Evolutionary conservation across 202 grass and related monocot species (phyloP), one percentile per base, ranked within the genome.

Genomic region (Saccharum hybrid): DNA sequence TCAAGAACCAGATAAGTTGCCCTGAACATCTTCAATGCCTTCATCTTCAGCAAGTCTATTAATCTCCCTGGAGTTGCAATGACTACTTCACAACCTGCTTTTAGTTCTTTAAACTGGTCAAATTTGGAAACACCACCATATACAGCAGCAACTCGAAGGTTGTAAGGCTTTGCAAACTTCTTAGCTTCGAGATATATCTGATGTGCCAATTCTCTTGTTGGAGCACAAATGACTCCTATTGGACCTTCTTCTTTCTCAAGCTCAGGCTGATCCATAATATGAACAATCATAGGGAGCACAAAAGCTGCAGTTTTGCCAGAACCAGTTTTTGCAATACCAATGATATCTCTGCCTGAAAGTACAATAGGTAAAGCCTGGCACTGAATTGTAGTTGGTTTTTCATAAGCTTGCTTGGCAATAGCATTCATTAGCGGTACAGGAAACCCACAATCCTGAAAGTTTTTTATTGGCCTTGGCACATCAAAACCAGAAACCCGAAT

Each of bases 241-340:
- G 96, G 96, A 39, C 96, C 96, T 85, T 98, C 93, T 89, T 95
- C 96, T 90, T 98, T 98, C 45, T 81, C 70, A 85, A 98, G 90
- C 84, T 98, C 96, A 89, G 96, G 93, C 83, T 98, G 96, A 85
- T 98, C 96, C 93, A 98, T 94, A 82, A 98, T 98, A 65, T 98
- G 96, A 64, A 92, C 93, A 88, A 98, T 90, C 96, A 98, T 98
- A 83, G 96, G 96, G 69, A 98, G 93, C 26, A 98, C 91, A 92
- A 98, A 96, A 57, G 91, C 90, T 80, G 93, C 96, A 82, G 96
- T 98, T 94, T 98, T 98, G 2, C 96, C 96, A 42, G 96, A 98
- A 86, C 96, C 96, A 64, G 96, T 98, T 96, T 98, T 96, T 51
- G 96, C 96, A 90, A 98, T 96, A 77, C 93, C 96, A 63, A 98